Percentiles rank a stretch among this genome's conserved stretches.
These are phyloP conservation scores for Apiospora sp. DNA, from an alignment of 2,329 filamentous ascomycete species.

Conservation along the genomic window DNA sequence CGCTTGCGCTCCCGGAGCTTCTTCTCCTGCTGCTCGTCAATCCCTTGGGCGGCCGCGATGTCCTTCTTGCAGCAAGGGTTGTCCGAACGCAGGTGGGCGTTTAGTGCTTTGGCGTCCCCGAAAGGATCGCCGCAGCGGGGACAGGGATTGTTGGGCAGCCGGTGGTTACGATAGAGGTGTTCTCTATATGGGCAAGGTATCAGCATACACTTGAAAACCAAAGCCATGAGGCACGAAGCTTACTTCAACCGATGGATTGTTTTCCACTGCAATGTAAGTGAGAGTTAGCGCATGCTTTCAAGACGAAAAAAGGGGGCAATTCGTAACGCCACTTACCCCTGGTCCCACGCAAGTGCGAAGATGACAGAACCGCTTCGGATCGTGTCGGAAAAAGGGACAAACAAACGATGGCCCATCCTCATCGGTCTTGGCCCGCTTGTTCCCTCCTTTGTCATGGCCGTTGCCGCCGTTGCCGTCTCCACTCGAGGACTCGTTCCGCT, in stretches of 20 bases:
- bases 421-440: conserved; percentile 47
- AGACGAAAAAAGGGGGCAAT: neutral
- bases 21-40: conserved; percentile 40
- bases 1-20: conserved; percentile 40
- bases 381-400: conserved; percentile 47
- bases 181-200: conserved; percentile 34
- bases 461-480: conserved; percentile 42
- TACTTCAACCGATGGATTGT: conserved; percentile 43
- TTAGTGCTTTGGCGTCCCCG: conserved; percentile 35
- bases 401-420: conserved; percentile 42
- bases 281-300: neutral
- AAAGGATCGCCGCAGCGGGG: conserved; percentile 38
- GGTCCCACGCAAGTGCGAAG: conserved; percentile 36
- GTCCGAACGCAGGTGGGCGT: conserved; percentile 39
- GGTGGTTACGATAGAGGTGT: conserved; percentile 41
- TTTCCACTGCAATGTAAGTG: conserved; percentile 31
- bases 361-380: conserved; percentile 39
- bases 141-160: conserved; percentile 39
- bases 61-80: conserved; percentile 38
- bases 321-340: conserved; percentile 19
- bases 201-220: neutral
- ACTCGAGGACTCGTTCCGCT: conserved; percentile 38
- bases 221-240: conserved; percentile 24
- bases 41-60: conserved; percentile 35
- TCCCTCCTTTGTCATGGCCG: conserved; percentile 43